Percentiles rank a stretch among this genome's conserved stretches.
Evolutionary conservation across 352 stramenopile genomes (phyloP).

Genomic region (Phytophthora uliginosa): DNA sequence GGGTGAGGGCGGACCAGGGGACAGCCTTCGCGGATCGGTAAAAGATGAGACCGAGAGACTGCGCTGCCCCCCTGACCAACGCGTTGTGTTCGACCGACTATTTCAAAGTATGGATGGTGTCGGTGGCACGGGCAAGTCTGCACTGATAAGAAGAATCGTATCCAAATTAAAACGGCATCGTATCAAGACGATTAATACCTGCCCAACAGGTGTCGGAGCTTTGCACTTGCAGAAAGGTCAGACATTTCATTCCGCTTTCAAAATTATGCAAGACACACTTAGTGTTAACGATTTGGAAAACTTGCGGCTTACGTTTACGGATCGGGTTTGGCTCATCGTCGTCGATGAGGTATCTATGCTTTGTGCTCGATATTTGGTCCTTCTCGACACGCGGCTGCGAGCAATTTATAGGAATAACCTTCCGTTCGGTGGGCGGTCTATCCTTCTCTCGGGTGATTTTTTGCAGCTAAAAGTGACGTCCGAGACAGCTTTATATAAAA

Average conservation of each 20-base stretch:
- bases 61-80: conserved; percentile 14
- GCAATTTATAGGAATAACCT: conserved; percentile 15
- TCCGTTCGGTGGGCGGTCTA: conserved; percentile 24
- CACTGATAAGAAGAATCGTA: neutral
- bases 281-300: conserved; percentile 16
- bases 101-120: conserved; percentile 3
- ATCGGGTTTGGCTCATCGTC: conserved; percentile 24
- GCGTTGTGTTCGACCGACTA: conserved; percentile 7
- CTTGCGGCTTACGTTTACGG: conserved; percentile 21
- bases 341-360: conserved; percentile 38
- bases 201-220: conserved; percentile 22
- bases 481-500: conserved; percentile 18
- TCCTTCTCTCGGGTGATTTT: conserved; percentile 27
- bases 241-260: conserved; percentile 25
- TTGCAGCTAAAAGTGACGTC: conserved; percentile 15
- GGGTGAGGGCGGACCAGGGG: neutral
- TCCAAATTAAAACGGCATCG: neutral
- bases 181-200: conserved; percentile 3
- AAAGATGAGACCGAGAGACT: neutral
- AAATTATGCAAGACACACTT: neutral
- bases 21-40: neutral
- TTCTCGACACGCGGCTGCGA: conserved; percentile 22
- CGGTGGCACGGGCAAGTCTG: conserved; percentile 11
- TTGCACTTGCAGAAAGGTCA: conserved; percentile 4
- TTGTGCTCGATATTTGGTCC: conserved; percentile 10